Evolutionary conservation across 1,139 yeast species (phyloP).

Genomic region (Spathaspora sp.): DNA sequence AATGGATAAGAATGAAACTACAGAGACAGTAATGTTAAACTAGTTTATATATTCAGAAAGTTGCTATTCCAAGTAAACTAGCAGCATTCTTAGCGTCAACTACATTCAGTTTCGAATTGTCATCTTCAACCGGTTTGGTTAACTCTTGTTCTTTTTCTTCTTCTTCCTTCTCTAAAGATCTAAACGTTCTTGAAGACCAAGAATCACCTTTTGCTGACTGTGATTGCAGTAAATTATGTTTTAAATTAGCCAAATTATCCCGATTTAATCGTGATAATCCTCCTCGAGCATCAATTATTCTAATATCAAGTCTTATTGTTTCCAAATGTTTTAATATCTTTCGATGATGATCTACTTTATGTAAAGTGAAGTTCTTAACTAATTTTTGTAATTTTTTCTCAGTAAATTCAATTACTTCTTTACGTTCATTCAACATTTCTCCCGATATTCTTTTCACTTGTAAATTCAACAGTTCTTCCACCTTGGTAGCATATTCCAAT

Average conservation of each 20-base stretch:
- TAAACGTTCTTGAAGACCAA: constrained; percentile 64
- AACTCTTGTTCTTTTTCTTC: constrained; percentile 24
- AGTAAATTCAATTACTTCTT: constrained; percentile 54
- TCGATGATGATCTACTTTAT: constrained; percentile 83
- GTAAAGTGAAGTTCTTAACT: constrained; percentile 62
- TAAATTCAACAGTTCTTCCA: constrained; percentile 69
- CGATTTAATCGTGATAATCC: constrained; percentile 85
- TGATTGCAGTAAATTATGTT: constrained; percentile 50
- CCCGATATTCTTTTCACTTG: constrained; percentile 83
- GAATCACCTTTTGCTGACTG: constrained; percentile 56
- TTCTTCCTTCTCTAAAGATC: constrained; percentile 47
- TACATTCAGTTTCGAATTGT: constrained; percentile 27
- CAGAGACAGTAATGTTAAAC: too few species aligned
- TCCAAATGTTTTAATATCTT: constrained; percentile 77
- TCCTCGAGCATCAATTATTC: constrained; percentile 76
- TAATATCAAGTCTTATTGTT: constrained; percentile 66
- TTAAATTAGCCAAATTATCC: constrained; percentile 52
- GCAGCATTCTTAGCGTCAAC: constrained; percentile 88
- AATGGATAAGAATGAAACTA: too few species aligned
- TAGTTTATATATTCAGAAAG: constrained; percentile 60
- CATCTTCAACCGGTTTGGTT: constrained; percentile 7
- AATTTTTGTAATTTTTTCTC: constrained; percentile 54
- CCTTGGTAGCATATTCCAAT: constrained; percentile 75
- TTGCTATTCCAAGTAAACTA: constrained; percentile 69
- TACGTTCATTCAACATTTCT: constrained; percentile 77